Evolutionary conservation across 106 monocot genomes (phyloP).

Genomic region (Dioscorea alata): DNA sequence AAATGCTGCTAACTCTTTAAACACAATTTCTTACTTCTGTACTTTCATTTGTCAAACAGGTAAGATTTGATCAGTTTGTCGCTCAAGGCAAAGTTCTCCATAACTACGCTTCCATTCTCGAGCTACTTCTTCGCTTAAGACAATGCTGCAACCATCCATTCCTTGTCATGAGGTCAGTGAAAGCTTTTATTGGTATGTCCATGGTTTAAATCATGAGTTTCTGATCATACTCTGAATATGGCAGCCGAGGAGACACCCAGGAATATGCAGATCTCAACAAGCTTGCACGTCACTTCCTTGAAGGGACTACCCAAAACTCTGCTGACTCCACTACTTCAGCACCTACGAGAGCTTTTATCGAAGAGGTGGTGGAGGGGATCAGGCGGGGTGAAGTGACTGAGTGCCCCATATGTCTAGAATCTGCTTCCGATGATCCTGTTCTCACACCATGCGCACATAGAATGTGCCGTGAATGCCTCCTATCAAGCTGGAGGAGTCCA

Average conservation of each 20-base stretch:
- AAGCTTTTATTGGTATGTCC: neutral
- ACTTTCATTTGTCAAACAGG: conserved; percentile 24
- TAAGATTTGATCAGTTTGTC: conserved; percentile 73
- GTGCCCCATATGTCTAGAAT: conserved; percentile 89
- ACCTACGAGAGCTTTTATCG: conserved; percentile 42
- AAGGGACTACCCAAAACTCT: conserved; percentile 7
- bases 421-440: conserved; percentile 79
- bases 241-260: conserved; percentile 49
- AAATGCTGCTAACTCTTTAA: no score
- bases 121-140: conserved; percentile 70
- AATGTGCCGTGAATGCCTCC: conserved; percentile 85
- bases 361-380: conserved; percentile 68
- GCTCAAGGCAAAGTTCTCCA: conserved; percentile 82
- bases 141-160: conserved; percentile 93
- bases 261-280: conserved; percentile 51
- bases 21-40: neutral
- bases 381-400: conserved; percentile 55
- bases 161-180: conserved; percentile 61
- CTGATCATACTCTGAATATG: neutral
- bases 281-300: conserved; percentile 51
- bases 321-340: neutral
- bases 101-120: conserved; percentile 85
- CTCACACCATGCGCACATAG: conserved; percentile 77
- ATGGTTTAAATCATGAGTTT: neutral
- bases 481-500: conserved; percentile 54